Base-by-base conservation (phyloP, 1,284 basidiomycete genomes). In the Melampsora abietis-canadensis region DNA sequence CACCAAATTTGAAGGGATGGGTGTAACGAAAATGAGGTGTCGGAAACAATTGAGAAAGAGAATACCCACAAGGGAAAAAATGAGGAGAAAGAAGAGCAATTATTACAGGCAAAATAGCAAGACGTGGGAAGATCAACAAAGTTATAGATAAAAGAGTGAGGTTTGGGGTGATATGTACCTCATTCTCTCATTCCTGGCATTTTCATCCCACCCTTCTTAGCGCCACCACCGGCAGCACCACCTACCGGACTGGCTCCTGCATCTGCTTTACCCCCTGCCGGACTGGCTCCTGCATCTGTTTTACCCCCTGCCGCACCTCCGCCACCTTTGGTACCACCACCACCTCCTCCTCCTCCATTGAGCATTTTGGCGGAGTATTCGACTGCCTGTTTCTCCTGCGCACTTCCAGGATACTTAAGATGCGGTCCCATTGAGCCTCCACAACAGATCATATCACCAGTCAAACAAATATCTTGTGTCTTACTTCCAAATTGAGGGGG, bases 391-490 rank as follows among this genome's bases (percentile, higher is more conserved):
- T 27, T 61, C 30, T 61, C 60, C 31, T 61, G 34, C 17, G 31
- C 27, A 14, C n/a, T 24, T 37, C 31, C 31, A 30, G 60, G 60
- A 30, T 61, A 61, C n/a, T 30, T 30, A 7, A 61, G 60, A 61
- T 61, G 60, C 3, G 60, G 10, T 37, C 7, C 31, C 60, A 61
- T 61, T 37, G n/a, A n/a, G 34, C 60, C 60, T 31, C 27, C 60
- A 31, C 60, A 24, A 61, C 60, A 61, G 19, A 61, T 34, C 60
- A 61, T 61, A 34, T 61, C 60, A 31, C 60, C 60, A n/a, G 60
- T 30, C 8, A 61, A 31, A n/a, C 60, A 61, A 17, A 61, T 34
- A 61, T 61, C 60, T 15, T 24, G n/a, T n/a, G 60, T 61, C 31
- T 61, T 61, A 15, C 19, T 17, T 21, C 19, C 51, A n/a, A 54